Base-by-base conservation (phyloP, 305 asterid genomes). In the Rubia balearica region DNA sequence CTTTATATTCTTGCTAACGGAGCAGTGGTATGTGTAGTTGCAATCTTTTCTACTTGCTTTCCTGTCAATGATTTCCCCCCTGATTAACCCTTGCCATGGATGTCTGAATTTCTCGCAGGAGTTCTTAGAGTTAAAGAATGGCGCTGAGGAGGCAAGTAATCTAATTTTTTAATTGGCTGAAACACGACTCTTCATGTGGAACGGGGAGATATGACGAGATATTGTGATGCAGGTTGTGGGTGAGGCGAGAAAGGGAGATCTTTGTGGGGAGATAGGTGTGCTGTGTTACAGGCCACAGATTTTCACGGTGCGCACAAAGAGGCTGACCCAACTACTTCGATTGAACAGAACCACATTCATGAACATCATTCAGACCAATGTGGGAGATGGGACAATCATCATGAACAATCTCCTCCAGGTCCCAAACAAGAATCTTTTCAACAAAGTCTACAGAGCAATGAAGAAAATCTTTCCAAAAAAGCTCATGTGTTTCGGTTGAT, bases 371-470 rank as follows among this genome's bases (percentile, higher is more conserved):
- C 96, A 95, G 85, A 96, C 96, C 75, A 90, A 91, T 65, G 89
- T 88, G 42, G 98, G 92, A 65, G 99, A 95, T 62, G 96, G 97
- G 70, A 85, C 93, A 6, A 84, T 88, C 38, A 91, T 95, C 76
- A 88, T 90, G 93, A 95, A 86, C 67, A 95, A 95, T 83, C 92
- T 95, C 72, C 92, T 95, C 53, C 91, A 88, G 99, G 99, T 83
- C 2, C 7, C 36, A 1, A 38, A 10, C 11, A 21, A 14, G 11
- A 36, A 19, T 9, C 21, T 17, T 12, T 10, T 11, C 61, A 48
- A 30, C 17, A 38, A 30, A 17, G 11, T 13, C 46, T 62, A 12
- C 24, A 49, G 56, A 49, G 56, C 14, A 49, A 49, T 49, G 19
- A 49, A 4, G 8, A 5, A 1, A 30, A 30, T 30, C 33, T 30